Percentiles rank a stretch among this genome's conserved stretches.
Conservation (phyloP, 2,329 filamentous ascomycete genomes). For the Leptographium wingfieldii region DNA sequence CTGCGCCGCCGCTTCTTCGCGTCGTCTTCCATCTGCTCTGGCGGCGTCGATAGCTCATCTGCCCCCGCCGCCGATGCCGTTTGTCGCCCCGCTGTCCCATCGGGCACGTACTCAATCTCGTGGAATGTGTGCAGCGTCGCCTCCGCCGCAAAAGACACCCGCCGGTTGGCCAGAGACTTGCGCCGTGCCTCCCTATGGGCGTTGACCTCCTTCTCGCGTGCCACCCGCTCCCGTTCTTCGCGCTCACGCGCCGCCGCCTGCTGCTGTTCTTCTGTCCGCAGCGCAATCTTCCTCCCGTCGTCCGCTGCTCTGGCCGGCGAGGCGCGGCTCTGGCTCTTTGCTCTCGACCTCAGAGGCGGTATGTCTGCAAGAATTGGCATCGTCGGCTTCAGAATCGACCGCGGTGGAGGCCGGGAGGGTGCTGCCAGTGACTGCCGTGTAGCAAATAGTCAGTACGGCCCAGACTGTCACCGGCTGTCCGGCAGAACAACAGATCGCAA, state of each 20-base stretch:
- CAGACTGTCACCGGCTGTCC: too few species aligned
- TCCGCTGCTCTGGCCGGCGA: slow-evolving; percentile 20
- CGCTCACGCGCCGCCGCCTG: slow-evolving; percentile 56
- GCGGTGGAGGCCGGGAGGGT: slow-evolving; percentile 36
- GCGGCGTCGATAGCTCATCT: background rate
- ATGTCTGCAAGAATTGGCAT: slow-evolving; percentile 55
- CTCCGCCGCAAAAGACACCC: slow-evolving; percentile 94
- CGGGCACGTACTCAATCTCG: slow-evolving; percentile 77
- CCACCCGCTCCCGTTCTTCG: slow-evolving; percentile 51
- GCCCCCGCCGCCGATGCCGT: slow-evolving; percentile 43
- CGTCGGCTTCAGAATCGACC: slow-evolving; percentile 72
- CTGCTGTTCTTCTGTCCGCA: slow-evolving; percentile 59
- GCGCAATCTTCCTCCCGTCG: slow-evolving; percentile 42
- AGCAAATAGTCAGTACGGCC: background rate
- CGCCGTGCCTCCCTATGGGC: slow-evolving; percentile 77
- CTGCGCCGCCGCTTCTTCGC: slow-evolving; percentile 48
- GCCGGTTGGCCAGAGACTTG: slow-evolving; percentile 83
- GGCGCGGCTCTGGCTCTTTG: background rate
- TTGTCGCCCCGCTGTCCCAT: slow-evolving; percentile 62
- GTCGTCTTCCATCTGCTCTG: slow-evolving; percentile 36
- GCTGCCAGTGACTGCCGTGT: slow-evolving; percentile 39
- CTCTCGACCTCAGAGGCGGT: slow-evolving; percentile 43
- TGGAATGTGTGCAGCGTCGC: slow-evolving; percentile 96
- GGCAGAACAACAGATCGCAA: slow-evolving; percentile 15
- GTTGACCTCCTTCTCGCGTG: slow-evolving; percentile 47